A percentile compares a stretch with the other conserved stretches of the same genome.
phyloP scores from a whole-genome alignment of 257 asterid species.

The Solanum acaule region DNA sequence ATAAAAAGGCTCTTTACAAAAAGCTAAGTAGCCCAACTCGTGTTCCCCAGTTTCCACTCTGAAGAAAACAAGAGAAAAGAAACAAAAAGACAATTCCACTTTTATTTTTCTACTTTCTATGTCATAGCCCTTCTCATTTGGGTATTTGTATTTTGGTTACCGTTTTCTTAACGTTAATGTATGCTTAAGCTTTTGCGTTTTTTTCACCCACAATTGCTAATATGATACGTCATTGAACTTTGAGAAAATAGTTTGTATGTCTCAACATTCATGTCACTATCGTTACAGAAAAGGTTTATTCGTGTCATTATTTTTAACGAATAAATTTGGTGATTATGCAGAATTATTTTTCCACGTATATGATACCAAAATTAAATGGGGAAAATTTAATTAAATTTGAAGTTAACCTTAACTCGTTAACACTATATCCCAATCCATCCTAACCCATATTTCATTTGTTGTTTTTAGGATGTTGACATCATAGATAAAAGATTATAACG shows the following conservation, averaged over 20 bases:
- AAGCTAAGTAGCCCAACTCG: not conserved
- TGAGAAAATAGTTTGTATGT: too few species aligned
- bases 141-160: not conserved
- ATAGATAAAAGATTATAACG: not conserved
- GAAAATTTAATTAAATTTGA: too few species aligned
- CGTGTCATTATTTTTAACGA: too few species aligned
- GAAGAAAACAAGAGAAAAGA: slow-evolving; percentile 1
- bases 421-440: not conserved
- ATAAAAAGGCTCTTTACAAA: not conserved
- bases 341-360: too few species aligned
- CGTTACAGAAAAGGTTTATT: too few species aligned
- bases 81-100: not conserved
- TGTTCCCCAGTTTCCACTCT: not conserved
- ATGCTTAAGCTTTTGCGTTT: not conserved
- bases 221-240: not conserved
- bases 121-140: not conserved
- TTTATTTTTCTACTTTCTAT: not conserved
- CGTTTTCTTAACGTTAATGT: not conserved
- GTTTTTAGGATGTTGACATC: not conserved
- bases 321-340: too few species aligned
- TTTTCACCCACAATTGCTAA: not conserved
- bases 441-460: not conserved
- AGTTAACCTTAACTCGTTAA: not conserved
- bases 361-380: fast-evolving
- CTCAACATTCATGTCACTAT: not conserved